phyloP scores from a whole-genome alignment of 2,329 filamentous ascomycete genomes.

The Trichoderma harzianum region DNA sequence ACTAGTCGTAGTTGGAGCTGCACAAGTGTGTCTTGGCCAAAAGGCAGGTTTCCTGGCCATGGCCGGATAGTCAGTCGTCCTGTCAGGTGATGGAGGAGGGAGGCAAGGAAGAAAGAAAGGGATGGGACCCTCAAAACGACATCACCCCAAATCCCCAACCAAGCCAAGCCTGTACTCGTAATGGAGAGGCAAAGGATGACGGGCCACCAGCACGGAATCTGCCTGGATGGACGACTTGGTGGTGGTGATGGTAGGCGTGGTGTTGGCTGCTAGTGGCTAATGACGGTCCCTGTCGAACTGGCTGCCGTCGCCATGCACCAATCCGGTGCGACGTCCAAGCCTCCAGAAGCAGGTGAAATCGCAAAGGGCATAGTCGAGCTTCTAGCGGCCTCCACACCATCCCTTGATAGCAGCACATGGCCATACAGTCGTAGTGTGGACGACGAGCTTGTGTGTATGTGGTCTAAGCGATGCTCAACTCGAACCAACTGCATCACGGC shows the following conservation, averaged over 20 bases:
- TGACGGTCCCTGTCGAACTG: neutral
- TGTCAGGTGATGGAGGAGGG: conserved; percentile 7
- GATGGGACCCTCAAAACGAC: neutral
- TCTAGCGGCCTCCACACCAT: neutral
- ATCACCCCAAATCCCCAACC: neutral
- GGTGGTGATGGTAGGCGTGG: neutral
- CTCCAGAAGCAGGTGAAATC: conserved; percentile 16
- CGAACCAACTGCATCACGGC: conserved; percentile 8
- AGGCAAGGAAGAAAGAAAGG: neutral
- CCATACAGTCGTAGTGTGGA: neutral
- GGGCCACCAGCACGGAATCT: neutral
- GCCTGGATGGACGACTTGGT: neutral
- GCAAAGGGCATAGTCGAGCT: conserved; percentile 11
- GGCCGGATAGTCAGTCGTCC: neutral
- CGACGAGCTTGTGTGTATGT: neutral
- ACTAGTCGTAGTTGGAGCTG: neutral
- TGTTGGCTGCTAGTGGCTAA: conserved; percentile 10
- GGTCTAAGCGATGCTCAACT: neutral
- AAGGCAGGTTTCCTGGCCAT: neutral
- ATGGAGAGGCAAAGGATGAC: conserved; percentile 11
- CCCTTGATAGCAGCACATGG: conserved; percentile 16
- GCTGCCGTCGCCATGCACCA: conserved; percentile 7
- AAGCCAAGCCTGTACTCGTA: neutral
- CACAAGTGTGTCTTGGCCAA: neutral
- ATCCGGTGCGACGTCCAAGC: conserved; percentile 10